A percentile compares a stretch with the other conserved stretches of the same genome.
Evolutionary conservation across 192 early-diverging fungal genomes (phyloP).

Genomic region (Entomortierella parvispora): DNA sequence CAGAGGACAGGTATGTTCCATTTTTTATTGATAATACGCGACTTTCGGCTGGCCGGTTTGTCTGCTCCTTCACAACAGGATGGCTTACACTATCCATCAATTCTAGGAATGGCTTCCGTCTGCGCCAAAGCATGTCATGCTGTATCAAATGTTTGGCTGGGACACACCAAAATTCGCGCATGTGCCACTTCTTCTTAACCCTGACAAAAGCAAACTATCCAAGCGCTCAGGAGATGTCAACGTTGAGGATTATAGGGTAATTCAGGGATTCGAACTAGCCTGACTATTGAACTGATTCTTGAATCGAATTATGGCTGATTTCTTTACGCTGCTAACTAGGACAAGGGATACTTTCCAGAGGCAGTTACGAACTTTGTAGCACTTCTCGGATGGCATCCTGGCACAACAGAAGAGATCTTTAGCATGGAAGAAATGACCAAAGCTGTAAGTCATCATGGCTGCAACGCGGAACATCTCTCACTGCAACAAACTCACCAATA

Average conservation of each 20-base stretch:
- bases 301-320: too few relatives aligned
- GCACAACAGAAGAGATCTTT: constrained; percentile 69
- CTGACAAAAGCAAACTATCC: constrained; percentile 87
- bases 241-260: constrained; percentile 71
- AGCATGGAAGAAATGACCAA: constrained; percentile 66
- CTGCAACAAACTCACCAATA: not conserved
- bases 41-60: not conserved
- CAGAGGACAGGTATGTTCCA: constrained; percentile 77
- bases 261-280: too few relatives aligned
- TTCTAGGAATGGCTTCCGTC: constrained; percentile 92
- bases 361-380: constrained; percentile 91
- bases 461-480: not conserved
- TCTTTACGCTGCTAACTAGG: constrained; percentile 30
- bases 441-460: constrained; percentile 50
- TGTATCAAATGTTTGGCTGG: constrained; percentile 89
- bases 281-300: too few relatives aligned
- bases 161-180: constrained; percentile 82
- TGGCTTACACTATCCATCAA: not conserved
- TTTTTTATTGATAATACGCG: too few relatives aligned
- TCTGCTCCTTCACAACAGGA: not conserved
- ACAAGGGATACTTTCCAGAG: constrained; percentile 84
- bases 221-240: constrained; percentile 90
- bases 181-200: constrained; percentile 87
- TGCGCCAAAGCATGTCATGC: constrained; percentile 89
- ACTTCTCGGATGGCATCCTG: constrained; percentile 81